These are phyloP conservation scores for Xylaria polymorpha DNA, from an alignment of 2,329 filamentous ascomycete genomes.

Conservation along the genomic window DNA sequence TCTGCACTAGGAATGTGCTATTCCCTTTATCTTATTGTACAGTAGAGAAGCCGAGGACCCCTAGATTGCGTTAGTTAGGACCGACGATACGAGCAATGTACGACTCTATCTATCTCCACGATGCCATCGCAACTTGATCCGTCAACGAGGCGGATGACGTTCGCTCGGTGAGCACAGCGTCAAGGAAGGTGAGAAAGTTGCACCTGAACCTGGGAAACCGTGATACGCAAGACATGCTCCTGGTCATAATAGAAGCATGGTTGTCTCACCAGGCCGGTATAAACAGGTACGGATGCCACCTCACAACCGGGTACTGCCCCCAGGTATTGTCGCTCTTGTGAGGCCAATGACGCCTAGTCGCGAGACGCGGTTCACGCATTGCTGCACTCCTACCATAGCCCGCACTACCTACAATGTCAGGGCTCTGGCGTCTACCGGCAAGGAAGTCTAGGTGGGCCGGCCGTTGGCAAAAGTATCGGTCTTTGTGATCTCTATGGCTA, in stretches of 20 bases:
- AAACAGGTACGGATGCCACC: slow-evolving; percentile 37
- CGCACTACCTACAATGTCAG: neutral
- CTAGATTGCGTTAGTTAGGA: slow-evolving; percentile 1
- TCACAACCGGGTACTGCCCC: slow-evolving; percentile 28
- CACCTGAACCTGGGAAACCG: neutral
- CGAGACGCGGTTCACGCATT: slow-evolving; percentile 6
- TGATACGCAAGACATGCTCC: slow-evolving; percentile 15
- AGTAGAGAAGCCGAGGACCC: slow-evolving; percentile 1
- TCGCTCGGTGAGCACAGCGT: slow-evolving; percentile 9
- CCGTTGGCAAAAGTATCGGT: slow-evolving; percentile 1
- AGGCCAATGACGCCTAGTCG: slow-evolving; percentile 24
- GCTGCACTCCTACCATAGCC: slow-evolving; percentile 26
- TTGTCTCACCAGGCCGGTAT: slow-evolving; percentile 28
- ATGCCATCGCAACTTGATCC: neutral
- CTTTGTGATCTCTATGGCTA: slow-evolving; percentile 8
- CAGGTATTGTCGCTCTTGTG: slow-evolving; percentile 18
- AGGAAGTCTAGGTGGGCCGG: slow-evolving; percentile 24
- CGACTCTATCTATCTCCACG: neutral
- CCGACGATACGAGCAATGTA: neutral
- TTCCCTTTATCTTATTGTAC: slow-evolving; percentile 5
- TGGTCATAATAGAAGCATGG: slow-evolving; percentile 15
- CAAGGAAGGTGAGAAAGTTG: neutral
- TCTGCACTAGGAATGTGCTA: slow-evolving; percentile 8
- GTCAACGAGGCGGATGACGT: neutral
- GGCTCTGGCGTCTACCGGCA: slow-evolving; percentile 32